A percentile compares a stretch with the other conserved stretches of the same genome.
These are phyloP conservation scores for Lyophyllum atratum DNA, from an alignment of 768 basidiomycete species.

Conservation along the genomic window DNA sequence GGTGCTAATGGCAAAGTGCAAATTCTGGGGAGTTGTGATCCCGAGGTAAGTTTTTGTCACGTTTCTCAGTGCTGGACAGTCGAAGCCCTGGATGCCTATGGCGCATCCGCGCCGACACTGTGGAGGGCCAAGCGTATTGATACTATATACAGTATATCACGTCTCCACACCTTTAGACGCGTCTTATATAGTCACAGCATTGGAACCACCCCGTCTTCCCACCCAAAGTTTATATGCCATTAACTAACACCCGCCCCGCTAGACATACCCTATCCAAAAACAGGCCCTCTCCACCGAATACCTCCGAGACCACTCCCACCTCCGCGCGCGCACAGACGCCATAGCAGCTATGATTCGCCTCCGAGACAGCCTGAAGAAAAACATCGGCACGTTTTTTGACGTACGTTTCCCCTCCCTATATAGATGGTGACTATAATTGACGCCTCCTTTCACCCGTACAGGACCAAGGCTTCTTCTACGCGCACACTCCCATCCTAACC, in stretches of 20 bases:
- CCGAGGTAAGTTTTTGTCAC: slow-evolving; percentile 33
- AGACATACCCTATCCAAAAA: slow-evolving; percentile 94
- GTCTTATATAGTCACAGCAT: background rate
- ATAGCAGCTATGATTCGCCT: slow-evolving; percentile 78
- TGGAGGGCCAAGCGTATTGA: too few relatives aligned
- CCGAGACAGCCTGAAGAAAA: slow-evolving; percentile 56
- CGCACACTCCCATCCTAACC: slow-evolving; percentile 87
- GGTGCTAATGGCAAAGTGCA: slow-evolving; percentile 27
- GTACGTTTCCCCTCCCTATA: slow-evolving; percentile 38
- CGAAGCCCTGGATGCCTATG: too few relatives aligned
- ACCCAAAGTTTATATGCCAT: background rate
- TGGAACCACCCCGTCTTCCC: background rate
- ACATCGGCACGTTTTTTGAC: slow-evolving; percentile 71
- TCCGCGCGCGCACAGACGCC: slow-evolving; percentile 78
- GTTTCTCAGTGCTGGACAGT: background rate
- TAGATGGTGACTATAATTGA: slow-evolving; percentile 1
- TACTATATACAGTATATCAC: background rate
- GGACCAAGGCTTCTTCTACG: slow-evolving; percentile 76
- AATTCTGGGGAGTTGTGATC: slow-evolving; percentile 49
- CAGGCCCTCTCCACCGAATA: slow-evolving; percentile 77
- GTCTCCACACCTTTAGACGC: background rate
- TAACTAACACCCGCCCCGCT: background rate
- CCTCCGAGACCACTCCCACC: slow-evolving; percentile 82
- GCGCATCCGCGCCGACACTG: too few relatives aligned
- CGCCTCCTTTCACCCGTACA: slow-evolving; percentile 25